Base-by-base conservation (phyloP, 2,329 filamentous ascomycete species). In the Cladophialophora chaetospira region DNA sequence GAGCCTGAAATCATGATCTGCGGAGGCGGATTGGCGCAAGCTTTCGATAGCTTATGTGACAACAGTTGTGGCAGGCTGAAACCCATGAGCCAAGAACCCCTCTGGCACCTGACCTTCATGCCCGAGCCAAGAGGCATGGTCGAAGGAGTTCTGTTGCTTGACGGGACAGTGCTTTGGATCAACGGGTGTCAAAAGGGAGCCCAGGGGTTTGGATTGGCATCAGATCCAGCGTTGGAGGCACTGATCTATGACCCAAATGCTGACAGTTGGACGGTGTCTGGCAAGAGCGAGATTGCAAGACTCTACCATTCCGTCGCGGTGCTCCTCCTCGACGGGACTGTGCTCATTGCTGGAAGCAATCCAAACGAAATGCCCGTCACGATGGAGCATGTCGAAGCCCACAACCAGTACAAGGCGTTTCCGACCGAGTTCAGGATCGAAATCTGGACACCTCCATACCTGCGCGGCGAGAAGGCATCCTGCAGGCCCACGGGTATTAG, bases 231-330 rank as follows among this genome's bases (percentile, higher is more conserved):
- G 15, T 70, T 80, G 17, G 77, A 82, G 58, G 80, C 82, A 33
- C 75, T 86, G 19, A 73, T 85, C 47, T 86, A 86, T 67, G 75
- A 85, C 63, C 79, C 82, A 1, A 68, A 70, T n/a, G 79, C 79
- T 33, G 69, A 77, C 63, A 77, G 80, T 47, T 85, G 78, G 72
- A 69, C 66, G 5, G 71, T 71, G 26, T 72, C 74, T n/a, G 74
- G 74, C 9, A 66, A 63, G 9, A 75, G 74, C 3, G 67, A 63
- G 5, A 76, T 80, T 46, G 68, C 78, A 33, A 74, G 82, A 58
- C 72, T 86, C 31, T 86, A 86, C 70, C 83, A 87, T 68, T 83
- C 80, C 10, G 81, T 85, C 23, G 79, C 82, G 6, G 71, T 86
- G 10, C 73, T 86, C 5, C 72, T 86, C 3, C 75, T 83, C 5